Percentiles rank a stretch among this genome's conserved stretches.
These are phyloP conservation scores for Lathyrus sativus DNA, from an alignment of 306 rosid species.

Conservation along the genomic window DNA sequence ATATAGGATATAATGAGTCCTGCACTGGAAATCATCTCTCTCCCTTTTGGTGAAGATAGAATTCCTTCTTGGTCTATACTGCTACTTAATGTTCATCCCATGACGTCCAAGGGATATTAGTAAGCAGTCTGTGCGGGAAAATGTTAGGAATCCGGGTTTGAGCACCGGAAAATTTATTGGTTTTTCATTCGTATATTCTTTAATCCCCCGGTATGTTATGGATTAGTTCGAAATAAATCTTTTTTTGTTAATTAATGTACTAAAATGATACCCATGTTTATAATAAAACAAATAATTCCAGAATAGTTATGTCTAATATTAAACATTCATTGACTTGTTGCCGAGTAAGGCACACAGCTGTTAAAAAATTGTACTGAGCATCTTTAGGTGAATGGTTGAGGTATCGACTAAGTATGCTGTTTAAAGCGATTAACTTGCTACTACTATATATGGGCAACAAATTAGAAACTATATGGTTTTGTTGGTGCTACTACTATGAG, in stretches of 20 bases:
- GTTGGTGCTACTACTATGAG: neutral
- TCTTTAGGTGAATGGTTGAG: neutral
- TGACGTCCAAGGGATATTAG: neutral
- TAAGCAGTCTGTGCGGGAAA: neutral
- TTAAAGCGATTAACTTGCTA: neutral
- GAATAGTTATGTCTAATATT: neutral
- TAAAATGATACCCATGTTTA: neutral
- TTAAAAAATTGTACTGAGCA: neutral
- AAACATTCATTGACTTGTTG: neutral
- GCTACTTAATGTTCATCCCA: neutral
- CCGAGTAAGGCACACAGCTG: too few relatives aligned
- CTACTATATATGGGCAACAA: neutral
- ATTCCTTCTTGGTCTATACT: neutral
- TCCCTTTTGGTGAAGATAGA: neutral
- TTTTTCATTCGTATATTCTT: neutral
- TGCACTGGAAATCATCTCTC: neutral
- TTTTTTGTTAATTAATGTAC: neutral
- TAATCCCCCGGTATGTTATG: neutral
- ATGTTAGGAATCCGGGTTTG: too few relatives aligned
- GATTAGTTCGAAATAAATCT: constrained; percentile 2
- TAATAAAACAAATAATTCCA: too few relatives aligned
- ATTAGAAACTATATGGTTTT: neutral
- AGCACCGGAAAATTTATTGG: too few relatives aligned
- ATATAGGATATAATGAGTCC: neutral
- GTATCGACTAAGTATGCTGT: neutral